These are phyloP conservation scores for Rhizopus arrhizus DNA, from an alignment of 371 early-diverging fungal genomes.

Conservation along the genomic window DNA sequence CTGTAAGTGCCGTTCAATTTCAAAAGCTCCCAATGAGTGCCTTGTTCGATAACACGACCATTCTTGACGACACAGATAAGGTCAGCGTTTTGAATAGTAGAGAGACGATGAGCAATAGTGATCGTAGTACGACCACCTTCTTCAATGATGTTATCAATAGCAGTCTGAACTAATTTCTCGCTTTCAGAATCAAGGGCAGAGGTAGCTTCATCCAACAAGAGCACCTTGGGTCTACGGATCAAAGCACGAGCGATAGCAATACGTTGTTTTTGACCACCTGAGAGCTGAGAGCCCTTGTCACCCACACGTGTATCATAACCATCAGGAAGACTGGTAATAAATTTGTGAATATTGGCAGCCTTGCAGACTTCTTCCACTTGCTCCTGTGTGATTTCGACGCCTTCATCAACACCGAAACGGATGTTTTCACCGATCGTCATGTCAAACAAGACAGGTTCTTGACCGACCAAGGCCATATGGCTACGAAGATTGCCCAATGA, in stretches of 20 bases:
- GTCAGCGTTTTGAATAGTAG: slow-evolving; percentile 79
- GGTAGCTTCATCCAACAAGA: slow-evolving; percentile 96
- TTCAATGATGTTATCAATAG: slow-evolving; percentile 74
- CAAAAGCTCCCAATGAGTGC: slow-evolving; percentile 78
- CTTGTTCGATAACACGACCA: slow-evolving; percentile 80
- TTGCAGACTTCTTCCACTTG: slow-evolving; percentile 65
- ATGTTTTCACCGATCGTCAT: slow-evolving; percentile 83
- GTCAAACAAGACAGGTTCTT: slow-evolving; percentile 87
- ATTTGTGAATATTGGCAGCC: slow-evolving; percentile 79
- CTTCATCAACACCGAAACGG: slow-evolving; percentile 62
- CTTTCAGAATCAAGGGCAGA: slow-evolving; percentile 87
- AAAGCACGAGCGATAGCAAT: slow-evolving; percentile 71
- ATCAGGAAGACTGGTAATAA: slow-evolving; percentile 65
- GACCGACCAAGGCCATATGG: slow-evolving; percentile 82
- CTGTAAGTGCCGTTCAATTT: slow-evolving; percentile 41
- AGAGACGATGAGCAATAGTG: slow-evolving; percentile 73
- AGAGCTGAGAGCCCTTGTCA: slow-evolving; percentile 70
- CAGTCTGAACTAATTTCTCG: slow-evolving; percentile 87
- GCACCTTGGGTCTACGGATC: slow-evolving; percentile 82
- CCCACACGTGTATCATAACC: slow-evolving; percentile 84
- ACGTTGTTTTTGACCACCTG: slow-evolving; percentile 77
- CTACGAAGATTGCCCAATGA: slow-evolving; percentile 65
- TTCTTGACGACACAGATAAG: slow-evolving; percentile 73
- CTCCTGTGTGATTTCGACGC: slow-evolving; percentile 49
- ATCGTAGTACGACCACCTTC: slow-evolving; percentile 67